A percentile compares a stretch with the other conserved stretches of the same genome.
Conservation (phyloP, 2,329 filamentous ascomycete species). For the Colletotrichum liriopes region DNA sequence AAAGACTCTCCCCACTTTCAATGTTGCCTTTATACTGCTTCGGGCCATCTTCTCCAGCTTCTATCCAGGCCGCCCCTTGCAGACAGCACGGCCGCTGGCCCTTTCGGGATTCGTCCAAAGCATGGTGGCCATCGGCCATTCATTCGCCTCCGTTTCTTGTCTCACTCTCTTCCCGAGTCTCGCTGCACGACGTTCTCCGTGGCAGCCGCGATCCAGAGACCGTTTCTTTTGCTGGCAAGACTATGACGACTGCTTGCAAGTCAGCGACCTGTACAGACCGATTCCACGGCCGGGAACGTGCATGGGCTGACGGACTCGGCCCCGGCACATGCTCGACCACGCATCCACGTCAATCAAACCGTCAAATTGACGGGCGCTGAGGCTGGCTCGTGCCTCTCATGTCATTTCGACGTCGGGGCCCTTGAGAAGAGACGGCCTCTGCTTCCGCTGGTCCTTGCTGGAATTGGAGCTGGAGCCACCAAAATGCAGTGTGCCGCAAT, state of each 20-base stretch:
- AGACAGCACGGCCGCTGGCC: constrained; percentile 22
- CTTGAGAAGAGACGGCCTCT: constrained; percentile 24
- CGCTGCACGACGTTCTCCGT: constrained; percentile 3
- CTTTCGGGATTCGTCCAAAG: constrained; percentile 23
- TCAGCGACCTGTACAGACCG: constrained; percentile 7
- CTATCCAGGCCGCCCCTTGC: constrained; percentile 30
- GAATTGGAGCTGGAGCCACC: constrained; percentile 12
- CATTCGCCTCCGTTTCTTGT: constrained; percentile 2
- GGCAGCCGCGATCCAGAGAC: not conserved
- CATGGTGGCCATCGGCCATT: constrained; percentile 1
- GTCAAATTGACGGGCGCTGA: constrained; percentile 24
- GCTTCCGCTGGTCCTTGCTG: constrained; percentile 9
- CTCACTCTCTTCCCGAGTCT: constrained; percentile 19
- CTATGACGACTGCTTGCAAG: constrained; percentile 16
- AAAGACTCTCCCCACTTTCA: constrained; percentile 27
- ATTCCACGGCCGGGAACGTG: constrained; percentile 19
- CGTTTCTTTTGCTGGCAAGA: not conserved
- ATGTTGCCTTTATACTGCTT: constrained; percentile 32
- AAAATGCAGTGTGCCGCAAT: constrained; percentile 19
- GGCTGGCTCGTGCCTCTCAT: constrained; percentile 29
- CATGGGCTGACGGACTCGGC: constrained; percentile 14
- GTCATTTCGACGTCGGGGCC: constrained; percentile 15
- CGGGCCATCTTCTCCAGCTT: constrained; percentile 30
- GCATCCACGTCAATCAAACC: constrained; percentile 27
- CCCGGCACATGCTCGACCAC: constrained; percentile 12